Evolutionary conservation across 306 rosid genomes (phyloP).

Genomic region (Prunus fruticosa): DNA sequence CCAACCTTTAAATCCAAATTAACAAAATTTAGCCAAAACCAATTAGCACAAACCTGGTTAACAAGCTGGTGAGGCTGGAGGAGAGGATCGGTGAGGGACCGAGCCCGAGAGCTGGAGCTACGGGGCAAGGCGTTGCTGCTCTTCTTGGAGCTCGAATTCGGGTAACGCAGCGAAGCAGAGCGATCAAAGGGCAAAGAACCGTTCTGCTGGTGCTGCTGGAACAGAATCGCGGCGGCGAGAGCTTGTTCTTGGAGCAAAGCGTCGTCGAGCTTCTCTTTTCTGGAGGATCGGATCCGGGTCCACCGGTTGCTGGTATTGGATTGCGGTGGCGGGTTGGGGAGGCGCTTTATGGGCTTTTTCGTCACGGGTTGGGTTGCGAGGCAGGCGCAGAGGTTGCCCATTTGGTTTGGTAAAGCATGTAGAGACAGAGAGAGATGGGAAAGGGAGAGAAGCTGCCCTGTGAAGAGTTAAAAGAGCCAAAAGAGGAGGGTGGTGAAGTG

Average conservation of each 20-base stretch:
- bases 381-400: constrained; percentile 86
- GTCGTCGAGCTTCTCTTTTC: constrained; percentile 58
- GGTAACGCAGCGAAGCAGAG: constrained; percentile 65
- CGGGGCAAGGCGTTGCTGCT: constrained; percentile 51
- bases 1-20: neutral
- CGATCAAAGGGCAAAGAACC: constrained; percentile 69
- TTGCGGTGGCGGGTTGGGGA: constrained; percentile 37
- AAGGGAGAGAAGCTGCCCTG: neutral
- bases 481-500: neutral
- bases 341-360: constrained; percentile 51
- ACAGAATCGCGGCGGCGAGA: constrained; percentile 80
- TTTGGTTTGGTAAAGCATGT: constrained; percentile 42
- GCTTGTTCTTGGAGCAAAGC: constrained; percentile 67
- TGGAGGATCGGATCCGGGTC: constrained; percentile 53
- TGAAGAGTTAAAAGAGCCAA: neutral
- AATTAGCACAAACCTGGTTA: constrained; percentile 46
- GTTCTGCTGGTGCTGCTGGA: constrained; percentile 57
- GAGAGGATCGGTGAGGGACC: constrained; percentile 86
- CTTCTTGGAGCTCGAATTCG: constrained; percentile 61
- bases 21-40: neutral
- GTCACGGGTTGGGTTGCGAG: constrained; percentile 38
- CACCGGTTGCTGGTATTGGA: constrained; percentile 46
- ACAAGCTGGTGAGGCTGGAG: constrained; percentile 91
- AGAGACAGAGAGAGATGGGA: neutral
- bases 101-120: constrained; percentile 84